Evolutionary conservation across 441 rosid species (phyloP).

Genomic region (Populus hybrid): DNA sequence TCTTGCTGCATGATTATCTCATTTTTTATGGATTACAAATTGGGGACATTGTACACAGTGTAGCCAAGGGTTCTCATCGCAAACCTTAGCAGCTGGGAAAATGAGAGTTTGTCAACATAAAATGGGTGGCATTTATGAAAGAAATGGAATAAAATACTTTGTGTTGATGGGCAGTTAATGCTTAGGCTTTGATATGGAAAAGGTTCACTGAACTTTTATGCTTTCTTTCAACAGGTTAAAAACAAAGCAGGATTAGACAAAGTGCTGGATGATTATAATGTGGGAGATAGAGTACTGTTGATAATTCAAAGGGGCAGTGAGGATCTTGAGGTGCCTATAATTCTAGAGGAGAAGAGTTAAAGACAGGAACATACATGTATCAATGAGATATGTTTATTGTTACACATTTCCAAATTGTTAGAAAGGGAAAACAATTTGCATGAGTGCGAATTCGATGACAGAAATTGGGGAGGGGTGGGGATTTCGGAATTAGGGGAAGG

Average conservation of each 20-base stretch:
- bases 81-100: no score
- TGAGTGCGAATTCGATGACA: no score
- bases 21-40: background rate
- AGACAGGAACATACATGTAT: conserved; percentile 16
- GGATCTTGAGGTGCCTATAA: conserved; percentile 55
- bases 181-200: background rate
- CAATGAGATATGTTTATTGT: background rate
- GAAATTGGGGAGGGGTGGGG: no score
- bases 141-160: no score
- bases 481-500: no score
- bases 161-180: background rate
- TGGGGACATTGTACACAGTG: background rate
- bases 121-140: no score
- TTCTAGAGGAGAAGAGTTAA: conserved; percentile 63
- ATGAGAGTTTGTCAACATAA: no score
- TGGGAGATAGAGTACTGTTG: conserved; percentile 64
- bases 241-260: conserved; percentile 73
- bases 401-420: background rate
- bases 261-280: conserved; percentile 74
- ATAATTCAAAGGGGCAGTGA: conserved; percentile 68
- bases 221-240: conserved; percentile 53
- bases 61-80: background rate
- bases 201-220: background rate
- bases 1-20: conserved; percentile 10
- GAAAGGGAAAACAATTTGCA: no score